A percentile compares a stretch with the other conserved stretches of the same genome.
These are phyloP conservation scores for Ascomycota sp. DNA, from an alignment of 2,329 filamentous ascomycete genomes.

Conservation along the genomic window DNA sequence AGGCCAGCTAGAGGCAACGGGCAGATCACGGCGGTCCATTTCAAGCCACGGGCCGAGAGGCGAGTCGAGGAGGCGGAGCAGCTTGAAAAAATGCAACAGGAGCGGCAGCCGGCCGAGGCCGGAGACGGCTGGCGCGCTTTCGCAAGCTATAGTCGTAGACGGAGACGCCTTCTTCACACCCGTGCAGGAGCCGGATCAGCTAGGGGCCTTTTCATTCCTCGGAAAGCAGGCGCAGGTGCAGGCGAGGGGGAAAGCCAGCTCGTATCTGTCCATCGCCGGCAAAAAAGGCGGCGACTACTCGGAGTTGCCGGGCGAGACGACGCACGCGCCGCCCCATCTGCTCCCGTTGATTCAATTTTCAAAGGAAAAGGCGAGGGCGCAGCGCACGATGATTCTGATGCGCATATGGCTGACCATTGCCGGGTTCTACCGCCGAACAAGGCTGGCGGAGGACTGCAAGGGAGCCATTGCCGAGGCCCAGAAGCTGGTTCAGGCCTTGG, in stretches of 20 bases:
- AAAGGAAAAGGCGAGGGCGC: slow-evolving; percentile 28
- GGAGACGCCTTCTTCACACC: slow-evolving; percentile 31
- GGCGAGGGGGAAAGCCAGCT: slow-evolving; percentile 21
- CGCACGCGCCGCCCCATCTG: slow-evolving; percentile 23
- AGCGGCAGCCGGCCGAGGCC: slow-evolving; percentile 26
- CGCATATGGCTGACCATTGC: slow-evolving; percentile 83
- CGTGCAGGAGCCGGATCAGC: slow-evolving; percentile 17
- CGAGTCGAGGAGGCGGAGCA: slow-evolving; percentile 26
- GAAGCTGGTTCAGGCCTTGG: slow-evolving; percentile 51
- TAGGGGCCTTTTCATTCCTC: slow-evolving; percentile 23
- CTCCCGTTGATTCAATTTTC: slow-evolving; percentile 33
- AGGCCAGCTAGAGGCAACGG: slow-evolving; percentile 14
- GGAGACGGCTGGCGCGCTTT: slow-evolving; percentile 19
- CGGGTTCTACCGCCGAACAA: slow-evolving; percentile 67
- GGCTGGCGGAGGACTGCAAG: slow-evolving; percentile 58
- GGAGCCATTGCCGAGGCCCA: slow-evolving; percentile 66
- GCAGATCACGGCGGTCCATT: slow-evolving; percentile 14
- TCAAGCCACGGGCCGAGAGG: slow-evolving; percentile 19
- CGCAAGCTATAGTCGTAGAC: slow-evolving; percentile 23
- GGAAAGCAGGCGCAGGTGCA: slow-evolving; percentile 17
- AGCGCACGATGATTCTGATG: slow-evolving; percentile 36
- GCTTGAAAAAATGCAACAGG: slow-evolving; percentile 30
- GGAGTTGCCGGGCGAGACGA: slow-evolving; percentile 18
- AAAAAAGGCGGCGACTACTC: slow-evolving; percentile 19
- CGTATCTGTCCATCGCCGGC: slow-evolving; percentile 28